Base-by-base conservation (phyloP, 768 basidiomycete species). In the Amanita brunnescens region DNA sequence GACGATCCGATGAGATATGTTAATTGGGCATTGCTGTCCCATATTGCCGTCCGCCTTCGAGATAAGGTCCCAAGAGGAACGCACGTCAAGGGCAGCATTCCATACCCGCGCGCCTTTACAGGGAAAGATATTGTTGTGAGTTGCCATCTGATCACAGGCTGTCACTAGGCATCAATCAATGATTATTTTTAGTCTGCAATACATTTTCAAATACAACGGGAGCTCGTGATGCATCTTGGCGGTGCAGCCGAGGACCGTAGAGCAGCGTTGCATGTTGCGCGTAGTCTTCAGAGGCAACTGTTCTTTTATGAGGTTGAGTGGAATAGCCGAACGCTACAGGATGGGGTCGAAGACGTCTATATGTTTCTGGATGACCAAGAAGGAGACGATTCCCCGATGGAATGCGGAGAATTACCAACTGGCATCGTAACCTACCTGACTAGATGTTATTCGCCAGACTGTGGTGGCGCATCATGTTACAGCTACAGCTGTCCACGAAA, bases 241-340 rank as follows among this genome's bases (percentile, higher is more conserved):
- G 73, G 86, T 32, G 81, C 83, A 2, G 83, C 82, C 0, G 84
- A 77, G 54, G 91, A 94, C 58, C 76, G 94, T 6, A 79, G 88
- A 5, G 83, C 85, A 13, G 91, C 94, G 3, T 70, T 96, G 24
- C 83, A 87, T 62, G 85, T 95, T 33, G 96, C 92, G 3, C 83
- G 91, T 34, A 90, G 88, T 52, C 73, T 98, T 33, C 93, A 97
- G 62, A 85, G 80, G 53, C 91, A 95, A 63, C 76, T 98, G 4
- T 97, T 92, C 74, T 94, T 96, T 66, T 91, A 91, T 62, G 95
- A 98, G 64, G 93, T 97, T 6, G 93, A 97, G 62, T 95, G 93
- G 90, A 91, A 87, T 26, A 82, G 83, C 45, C 80, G 83, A 16
- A 74, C 83, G 1, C 68, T 96, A 49, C 81, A 87, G 51, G 92